These are phyloP conservation scores for Quercus tomentella DNA, from an alignment of 331 rosid species.

Conservation along the genomic window DNA sequence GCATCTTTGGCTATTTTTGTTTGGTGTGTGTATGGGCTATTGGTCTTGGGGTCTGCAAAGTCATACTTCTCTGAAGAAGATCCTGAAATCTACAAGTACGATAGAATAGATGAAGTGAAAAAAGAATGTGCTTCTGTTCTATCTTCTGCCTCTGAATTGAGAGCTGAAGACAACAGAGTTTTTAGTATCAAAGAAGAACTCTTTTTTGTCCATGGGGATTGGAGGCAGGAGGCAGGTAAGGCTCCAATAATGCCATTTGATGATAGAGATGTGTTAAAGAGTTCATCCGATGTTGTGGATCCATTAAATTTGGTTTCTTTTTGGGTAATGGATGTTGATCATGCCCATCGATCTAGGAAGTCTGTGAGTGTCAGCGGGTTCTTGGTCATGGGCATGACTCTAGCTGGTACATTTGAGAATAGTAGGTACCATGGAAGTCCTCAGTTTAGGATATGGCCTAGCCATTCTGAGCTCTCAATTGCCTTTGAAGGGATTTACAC, in stretches of 20 bases:
- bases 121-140: slow-evolving; percentile 60
- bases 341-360: slow-evolving; percentile 51
- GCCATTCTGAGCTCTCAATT: slow-evolving; percentile 57
- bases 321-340: slow-evolving; percentile 68
- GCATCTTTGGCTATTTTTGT: slow-evolving; percentile 35
- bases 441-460: slow-evolving; percentile 56
- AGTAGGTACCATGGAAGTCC: slow-evolving; percentile 32
- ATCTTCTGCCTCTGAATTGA: slow-evolving; percentile 65
- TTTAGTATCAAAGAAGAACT: slow-evolving; percentile 52
- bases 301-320: slow-evolving; percentile 62
- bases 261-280: slow-evolving; percentile 15
- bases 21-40: slow-evolving; percentile 41
- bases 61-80: slow-evolving; percentile 35
- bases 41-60: slow-evolving; percentile 33
- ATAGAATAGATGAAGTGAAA: slow-evolving; percentile 60
- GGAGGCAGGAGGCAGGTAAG: slow-evolving; percentile 62
- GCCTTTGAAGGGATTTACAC: slow-evolving; percentile 81
- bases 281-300: slow-evolving; percentile 10
- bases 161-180: slow-evolving; percentile 34
- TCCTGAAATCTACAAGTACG: slow-evolving; percentile 44
- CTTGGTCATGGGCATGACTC: slow-evolving; percentile 57
- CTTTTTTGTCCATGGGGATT: slow-evolving; percentile 72
- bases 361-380: slow-evolving; percentile 50
- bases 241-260: slow-evolving; percentile 76
- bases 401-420: slow-evolving; percentile 35